Percentiles rank a stretch among this genome's conserved stretches.
phyloP scores from a whole-genome alignment of 768 basidiomycete species.

The Psilocybe sp. region DNA sequence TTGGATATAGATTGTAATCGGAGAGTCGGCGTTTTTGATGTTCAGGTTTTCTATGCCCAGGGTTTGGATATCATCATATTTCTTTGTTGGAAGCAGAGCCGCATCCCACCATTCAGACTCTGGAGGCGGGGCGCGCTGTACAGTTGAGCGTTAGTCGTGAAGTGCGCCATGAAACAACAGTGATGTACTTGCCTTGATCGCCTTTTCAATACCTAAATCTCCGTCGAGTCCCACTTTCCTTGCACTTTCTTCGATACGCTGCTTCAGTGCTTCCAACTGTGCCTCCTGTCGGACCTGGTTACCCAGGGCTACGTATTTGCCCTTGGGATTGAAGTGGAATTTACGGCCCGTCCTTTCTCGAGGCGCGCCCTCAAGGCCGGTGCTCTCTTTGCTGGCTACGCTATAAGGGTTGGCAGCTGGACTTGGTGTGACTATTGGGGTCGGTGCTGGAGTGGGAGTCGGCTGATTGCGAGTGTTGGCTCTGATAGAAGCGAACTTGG shows the following conservation, averaged over 20 bases:
- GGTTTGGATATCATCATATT: constrained; percentile 67
- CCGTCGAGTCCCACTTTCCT: constrained; percentile 91
- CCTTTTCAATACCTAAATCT: constrained; percentile 91
- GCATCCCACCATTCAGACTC: constrained; percentile 98
- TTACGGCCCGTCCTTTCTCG: constrained; percentile 66
- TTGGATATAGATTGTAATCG: constrained; percentile 89
- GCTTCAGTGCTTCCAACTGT: constrained; percentile 88
- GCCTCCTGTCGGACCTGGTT: constrained; percentile 71
- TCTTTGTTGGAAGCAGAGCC: constrained; percentile 74
- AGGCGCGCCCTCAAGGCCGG: constrained; percentile 70
- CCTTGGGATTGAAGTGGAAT: constrained; percentile 89
- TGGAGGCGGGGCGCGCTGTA: constrained; percentile 80
- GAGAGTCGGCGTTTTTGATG: constrained; percentile 65
- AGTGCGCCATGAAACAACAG: not conserved
- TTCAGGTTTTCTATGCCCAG: constrained; percentile 56
- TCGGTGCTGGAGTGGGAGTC: constrained; percentile 34
- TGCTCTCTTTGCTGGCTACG: constrained; percentile 47
- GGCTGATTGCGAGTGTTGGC: constrained; percentile 71
- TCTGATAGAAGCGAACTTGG: constrained; percentile 96
- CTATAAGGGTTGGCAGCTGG: constrained; percentile 69
- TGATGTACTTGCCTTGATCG: constrained; percentile 62
- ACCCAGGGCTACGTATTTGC: constrained; percentile 79
- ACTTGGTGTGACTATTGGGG: constrained; percentile 30
- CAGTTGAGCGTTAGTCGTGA: not conserved
- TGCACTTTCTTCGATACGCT: constrained; percentile 89